Conservation (phyloP, 2,329 filamentous ascomycete species). For the Talaromyces rugulosus region DNA sequence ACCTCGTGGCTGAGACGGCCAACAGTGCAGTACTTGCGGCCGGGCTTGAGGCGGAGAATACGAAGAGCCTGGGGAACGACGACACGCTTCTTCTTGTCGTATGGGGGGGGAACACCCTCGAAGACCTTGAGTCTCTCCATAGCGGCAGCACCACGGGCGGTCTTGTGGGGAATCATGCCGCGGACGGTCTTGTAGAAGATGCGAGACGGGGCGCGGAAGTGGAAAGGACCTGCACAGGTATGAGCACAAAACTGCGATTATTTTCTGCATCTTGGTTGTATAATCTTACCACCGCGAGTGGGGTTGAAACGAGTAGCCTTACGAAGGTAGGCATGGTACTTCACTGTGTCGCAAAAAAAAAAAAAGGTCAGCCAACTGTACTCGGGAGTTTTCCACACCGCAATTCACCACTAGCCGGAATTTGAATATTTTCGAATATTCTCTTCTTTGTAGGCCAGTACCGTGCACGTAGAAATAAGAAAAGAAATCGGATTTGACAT, state of each 20-base stretch:
- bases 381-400: background rate
- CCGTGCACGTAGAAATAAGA: slow-evolving; percentile 4
- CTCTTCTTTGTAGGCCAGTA: background rate
- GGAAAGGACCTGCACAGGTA: slow-evolving; percentile 75
- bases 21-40: slow-evolving; percentile 99
- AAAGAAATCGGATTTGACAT: slow-evolving; percentile 53
- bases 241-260: slow-evolving; percentile 11
- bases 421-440: background rate
- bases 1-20: slow-evolving; percentile 97
- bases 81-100: slow-evolving; percentile 99
- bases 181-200: slow-evolving; percentile 99
- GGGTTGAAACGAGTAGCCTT: slow-evolving; percentile 99
- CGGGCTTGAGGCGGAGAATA: slow-evolving; percentile 94
- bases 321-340: slow-evolving; percentile 99
- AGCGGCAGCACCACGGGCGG: slow-evolving; percentile 90
- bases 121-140: slow-evolving; percentile 99
- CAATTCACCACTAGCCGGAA: background rate
- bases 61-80: slow-evolving; percentile 98
- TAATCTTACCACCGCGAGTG: slow-evolving; percentile 82
- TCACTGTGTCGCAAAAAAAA: slow-evolving; percentile 63
- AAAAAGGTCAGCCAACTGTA: slow-evolving; percentile 42
- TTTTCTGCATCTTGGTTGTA: background rate
- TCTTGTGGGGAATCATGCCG: slow-evolving; percentile 99
- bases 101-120: slow-evolving; percentile 97
- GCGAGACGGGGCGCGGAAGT: slow-evolving; percentile 97